Evolutionary conservation across 2,329 filamentous ascomycete genomes (phyloP), one percentile per base, ranked within the genome.

Genomic region (Hypoxylon sp.): DNA sequence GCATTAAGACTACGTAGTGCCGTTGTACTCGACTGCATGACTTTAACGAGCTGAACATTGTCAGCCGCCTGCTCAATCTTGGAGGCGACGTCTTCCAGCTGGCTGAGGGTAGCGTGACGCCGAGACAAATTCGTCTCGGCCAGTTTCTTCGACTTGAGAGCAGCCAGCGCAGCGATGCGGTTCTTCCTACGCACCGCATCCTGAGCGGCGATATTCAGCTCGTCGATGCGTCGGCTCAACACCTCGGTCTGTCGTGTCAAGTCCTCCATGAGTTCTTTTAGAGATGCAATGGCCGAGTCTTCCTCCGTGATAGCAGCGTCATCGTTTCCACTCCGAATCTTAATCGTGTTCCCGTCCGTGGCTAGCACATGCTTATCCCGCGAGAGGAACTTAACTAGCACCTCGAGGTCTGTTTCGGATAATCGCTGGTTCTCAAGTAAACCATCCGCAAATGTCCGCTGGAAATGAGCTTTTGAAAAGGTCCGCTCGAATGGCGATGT

Each of bases 51-150:
- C 74, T 94, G 91, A 7, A 97, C 89, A 70, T 98, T 93, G 79
- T 95, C 92, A 0, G 90, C 87, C 0, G 96, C 96, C 79, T 95
- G 90, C 78, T 97, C 91, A 58, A 99, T 92, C 76, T 91, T 92
- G n/a, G 86, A 81, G 60, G 94, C 92, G 0, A 97, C 90, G 69
- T 93, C 90, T 80, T 98, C 94, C 1, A 99, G 86, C 79, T 97
- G 94, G 46, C 85, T 83, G 1, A 97, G 86, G 0, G 92, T 92
- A 7, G 90, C 89, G 31, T 91, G 89, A 11, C 95, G 90, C 71
- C 90, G 89, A 31, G 88, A 83, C 0, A 98, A 85, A 10, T 90
- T 92, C 2, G 87, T 83, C 79, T 98, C 94, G 30, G 92, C 90
- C 6, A 92, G 83, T 79, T 96, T 98, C 83, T 94, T 97, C 4